A percentile compares a stretch with the other conserved stretches of the same genome.
Conservation (phyloP, 1,284 basidiomycete genomes). For the Stereum hirsutum region DNA sequence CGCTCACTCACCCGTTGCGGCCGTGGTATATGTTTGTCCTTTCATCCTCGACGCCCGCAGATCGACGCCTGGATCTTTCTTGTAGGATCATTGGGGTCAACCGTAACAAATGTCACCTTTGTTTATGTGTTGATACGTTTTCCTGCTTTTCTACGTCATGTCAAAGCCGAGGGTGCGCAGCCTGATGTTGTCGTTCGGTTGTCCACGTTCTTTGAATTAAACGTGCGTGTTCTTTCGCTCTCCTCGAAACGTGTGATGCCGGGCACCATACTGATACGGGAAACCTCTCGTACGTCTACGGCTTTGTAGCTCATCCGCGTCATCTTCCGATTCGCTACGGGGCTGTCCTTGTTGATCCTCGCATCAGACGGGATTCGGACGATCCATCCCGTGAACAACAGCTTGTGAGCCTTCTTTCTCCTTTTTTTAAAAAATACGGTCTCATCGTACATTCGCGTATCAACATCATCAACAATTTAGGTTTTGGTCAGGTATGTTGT, state of each 20-base stretch:
- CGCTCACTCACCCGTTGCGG: neutral
- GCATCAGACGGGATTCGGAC: conserved; percentile 49
- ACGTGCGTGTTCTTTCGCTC: conserved; percentile 55
- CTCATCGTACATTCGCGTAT: neutral
- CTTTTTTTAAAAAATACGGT: neutral
- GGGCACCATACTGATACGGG: neutral
- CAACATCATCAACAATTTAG: conserved; percentile 17
- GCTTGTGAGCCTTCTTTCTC: conserved; percentile 36
- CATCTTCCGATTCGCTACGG: conserved; percentile 61
- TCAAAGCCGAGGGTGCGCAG: conserved; percentile 61
- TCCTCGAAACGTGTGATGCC: no score
- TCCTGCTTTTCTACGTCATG: conserved; percentile 54
- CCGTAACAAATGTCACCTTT: conserved; percentile 54
- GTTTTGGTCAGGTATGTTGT: conserved; percentile 40
- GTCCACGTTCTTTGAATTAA: conserved; percentile 64
- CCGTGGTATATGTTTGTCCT: no score
- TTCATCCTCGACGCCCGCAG: no score
- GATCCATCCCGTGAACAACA: conserved; percentile 35
- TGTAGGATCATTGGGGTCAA: conserved; percentile 52
- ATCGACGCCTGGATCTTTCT: conserved; percentile 63
- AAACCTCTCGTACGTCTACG: neutral
- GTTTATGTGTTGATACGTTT: conserved; percentile 59
- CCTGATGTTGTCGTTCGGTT: conserved; percentile 62
- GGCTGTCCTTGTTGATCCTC: conserved; percentile 52
- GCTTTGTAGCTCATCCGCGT: conserved; percentile 45